Evolutionary conservation across 2,329 filamentous ascomycete species (phyloP), one percentile per base, ranked within the genome.

Genomic region (Alternaria solani): DNA sequence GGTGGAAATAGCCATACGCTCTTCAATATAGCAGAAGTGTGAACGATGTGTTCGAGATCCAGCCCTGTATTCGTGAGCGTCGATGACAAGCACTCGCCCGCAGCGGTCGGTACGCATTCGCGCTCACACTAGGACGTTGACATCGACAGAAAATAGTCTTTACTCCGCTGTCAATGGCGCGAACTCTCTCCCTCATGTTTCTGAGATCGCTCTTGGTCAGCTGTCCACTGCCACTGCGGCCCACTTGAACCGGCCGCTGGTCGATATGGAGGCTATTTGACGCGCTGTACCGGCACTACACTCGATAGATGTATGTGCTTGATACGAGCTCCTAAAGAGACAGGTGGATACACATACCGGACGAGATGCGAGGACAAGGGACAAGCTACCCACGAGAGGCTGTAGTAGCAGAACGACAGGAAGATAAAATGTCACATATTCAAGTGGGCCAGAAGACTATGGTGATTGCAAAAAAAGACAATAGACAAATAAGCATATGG

Each of bases 121-220:
- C 20, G 32, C 18, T 18, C 18, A 25, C 6, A 26, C 23, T 43
- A 16, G 12, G 12, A 16, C 32, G 28, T 48, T 20, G 20, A 23
- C 12, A 48, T 12, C n/a, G 18, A 36, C 18, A 16, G 7, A 16
- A 0, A n/a, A 7, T 7, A 25, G 18, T 3, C 30, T 30, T 16
- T 23, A n/a, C 14, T 3, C 18, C 16, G 3, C 32, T 4, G 5
- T 1, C 3, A 8, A 20, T 5, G 0, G 7, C 20, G 12, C 14
- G 4, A 34, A 32, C 18, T 9, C 8, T 23, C 8, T 23, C 14
- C 7, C 23, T 23, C 12, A 7, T 9, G 8, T 48, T 18, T 12
- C 30, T 34, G 18, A 8, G 2, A 23, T 20, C 2, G 32, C 1
- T 34, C 7, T 6, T 11, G 11, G 5, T 6, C 30, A 9, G 23